Percentiles rank a stretch among this genome's conserved stretches.
These are phyloP conservation scores for Quercus mongolica DNA, from an alignment of 306 rosid species.

Conservation along the genomic window DNA sequence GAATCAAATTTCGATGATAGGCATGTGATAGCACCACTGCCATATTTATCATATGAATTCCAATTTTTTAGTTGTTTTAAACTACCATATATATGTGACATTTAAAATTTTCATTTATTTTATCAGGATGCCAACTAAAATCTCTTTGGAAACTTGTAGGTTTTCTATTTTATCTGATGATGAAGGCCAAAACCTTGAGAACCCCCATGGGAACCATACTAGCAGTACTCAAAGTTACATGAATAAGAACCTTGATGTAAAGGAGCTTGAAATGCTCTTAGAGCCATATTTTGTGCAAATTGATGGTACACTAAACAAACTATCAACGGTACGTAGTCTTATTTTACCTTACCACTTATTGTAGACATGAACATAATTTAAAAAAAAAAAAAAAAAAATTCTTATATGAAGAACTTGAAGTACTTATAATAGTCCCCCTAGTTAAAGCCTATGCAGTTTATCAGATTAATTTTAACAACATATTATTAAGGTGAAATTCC, in stretches of 20 bases:
- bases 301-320: conserved; percentile 65
- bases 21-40: conserved; percentile 15
- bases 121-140: conserved; percentile 45
- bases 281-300: conserved; percentile 85
- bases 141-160: conserved; percentile 53
- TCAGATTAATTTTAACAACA: too few relatives aligned
- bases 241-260: conserved; percentile 50
- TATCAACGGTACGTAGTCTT: conserved; percentile 50
- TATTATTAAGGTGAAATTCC: too few relatives aligned
- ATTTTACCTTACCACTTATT: not conserved
- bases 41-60: too few relatives aligned
- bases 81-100: not conserved
- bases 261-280: conserved; percentile 83
- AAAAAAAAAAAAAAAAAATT: fast-evolving
- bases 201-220: conserved; percentile 23
- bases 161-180: not conserved
- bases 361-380: too few relatives aligned
- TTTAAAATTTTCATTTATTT: not conserved
- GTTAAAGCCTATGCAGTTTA: too few relatives aligned
- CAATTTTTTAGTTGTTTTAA: too few relatives aligned
- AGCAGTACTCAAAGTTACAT: conserved; percentile 10
- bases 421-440: too few relatives aligned
- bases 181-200: conserved; percentile 8
- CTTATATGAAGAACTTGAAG: too few relatives aligned
- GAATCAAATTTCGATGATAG: conserved; percentile 42